These are phyloP conservation scores for Stipa capillata DNA, from an alignment of 176 grass and related monocot species.

Conservation along the genomic window DNA sequence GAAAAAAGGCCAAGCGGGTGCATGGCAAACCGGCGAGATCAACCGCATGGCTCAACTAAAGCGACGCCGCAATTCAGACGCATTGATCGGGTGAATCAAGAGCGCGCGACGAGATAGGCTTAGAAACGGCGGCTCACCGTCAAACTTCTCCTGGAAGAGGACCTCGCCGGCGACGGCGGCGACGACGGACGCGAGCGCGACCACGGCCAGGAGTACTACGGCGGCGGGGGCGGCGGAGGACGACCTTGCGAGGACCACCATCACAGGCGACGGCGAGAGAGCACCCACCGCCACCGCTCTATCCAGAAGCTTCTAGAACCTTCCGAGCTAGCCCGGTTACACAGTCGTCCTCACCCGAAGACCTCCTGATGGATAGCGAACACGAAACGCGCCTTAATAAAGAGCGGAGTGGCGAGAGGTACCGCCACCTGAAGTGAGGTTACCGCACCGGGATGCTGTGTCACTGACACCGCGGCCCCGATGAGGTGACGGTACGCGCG, in stretches of 20 bases:
- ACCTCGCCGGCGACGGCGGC: constrained; percentile 45
- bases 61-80: not conserved
- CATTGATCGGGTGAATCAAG: not conserved
- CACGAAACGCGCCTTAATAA: constrained; percentile 13
- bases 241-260: constrained; percentile 29
- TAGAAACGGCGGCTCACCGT: constrained; percentile 21
- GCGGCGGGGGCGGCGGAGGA: constrained; percentile 1
- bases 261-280: not conserved
- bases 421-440: not conserved
- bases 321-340: not conserved
- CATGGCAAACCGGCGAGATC: too few species aligned
- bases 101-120: not conserved
- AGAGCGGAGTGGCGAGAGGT: not conserved
- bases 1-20: too few species aligned
- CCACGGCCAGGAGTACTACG: too few species aligned
- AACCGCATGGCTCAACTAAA: too few species aligned
- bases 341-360: not conserved
- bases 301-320: constrained; percentile 9
- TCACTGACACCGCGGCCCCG: not conserved
- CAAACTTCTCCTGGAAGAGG: constrained; percentile 76
- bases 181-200: constrained; percentile 35
- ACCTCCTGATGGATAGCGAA: constrained; percentile 5
- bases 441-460: not conserved
- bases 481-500: not conserved
- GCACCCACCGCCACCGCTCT: not conserved